Evolutionary conservation across 2,329 filamentous ascomycete species (phyloP).

Genomic region (Colletotrichum theobromicola): DNA sequence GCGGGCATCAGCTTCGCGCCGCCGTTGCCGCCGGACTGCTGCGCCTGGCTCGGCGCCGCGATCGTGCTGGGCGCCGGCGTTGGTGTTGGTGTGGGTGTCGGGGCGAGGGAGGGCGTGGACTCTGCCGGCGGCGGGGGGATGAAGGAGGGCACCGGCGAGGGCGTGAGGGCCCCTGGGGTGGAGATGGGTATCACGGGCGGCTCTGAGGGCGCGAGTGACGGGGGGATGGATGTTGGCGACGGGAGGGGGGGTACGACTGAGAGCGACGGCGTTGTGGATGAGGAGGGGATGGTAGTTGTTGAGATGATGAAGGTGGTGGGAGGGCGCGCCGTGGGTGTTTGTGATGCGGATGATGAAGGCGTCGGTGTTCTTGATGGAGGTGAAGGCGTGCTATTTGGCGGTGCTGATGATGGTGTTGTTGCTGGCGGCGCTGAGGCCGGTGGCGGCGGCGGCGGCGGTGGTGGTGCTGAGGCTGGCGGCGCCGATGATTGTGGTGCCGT

Average conservation of each 20-base stretch:
- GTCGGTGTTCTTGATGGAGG: neutral
- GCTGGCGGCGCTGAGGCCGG: neutral
- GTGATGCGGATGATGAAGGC: neutral
- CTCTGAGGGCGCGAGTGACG: neutral
- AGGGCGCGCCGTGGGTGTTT: neutral
- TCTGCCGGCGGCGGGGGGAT: neutral
- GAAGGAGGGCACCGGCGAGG: neutral
- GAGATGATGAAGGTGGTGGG: conserved; percentile 17
- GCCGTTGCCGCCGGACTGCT: neutral
- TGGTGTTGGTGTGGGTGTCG: neutral
- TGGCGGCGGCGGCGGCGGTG: neutral
- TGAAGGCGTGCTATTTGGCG: neutral
- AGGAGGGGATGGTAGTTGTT: neutral
- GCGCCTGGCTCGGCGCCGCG: conserved; percentile 8
- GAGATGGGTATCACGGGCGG: neutral
- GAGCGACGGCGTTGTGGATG: neutral
- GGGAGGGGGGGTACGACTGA: neutral
- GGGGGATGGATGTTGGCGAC: neutral
- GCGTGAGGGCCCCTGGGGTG: neutral
- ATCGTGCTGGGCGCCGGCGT: neutral
- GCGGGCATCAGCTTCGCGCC: conserved; percentile 20
- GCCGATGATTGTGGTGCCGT: neutral
- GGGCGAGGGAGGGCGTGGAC: neutral
- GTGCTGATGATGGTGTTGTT: neutral
- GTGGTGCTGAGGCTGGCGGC: neutral